These are phyloP conservation scores for Exophiala oligosperma DNA, from an alignment of 2,329 filamentous ascomycete species.

Conservation along the genomic window DNA sequence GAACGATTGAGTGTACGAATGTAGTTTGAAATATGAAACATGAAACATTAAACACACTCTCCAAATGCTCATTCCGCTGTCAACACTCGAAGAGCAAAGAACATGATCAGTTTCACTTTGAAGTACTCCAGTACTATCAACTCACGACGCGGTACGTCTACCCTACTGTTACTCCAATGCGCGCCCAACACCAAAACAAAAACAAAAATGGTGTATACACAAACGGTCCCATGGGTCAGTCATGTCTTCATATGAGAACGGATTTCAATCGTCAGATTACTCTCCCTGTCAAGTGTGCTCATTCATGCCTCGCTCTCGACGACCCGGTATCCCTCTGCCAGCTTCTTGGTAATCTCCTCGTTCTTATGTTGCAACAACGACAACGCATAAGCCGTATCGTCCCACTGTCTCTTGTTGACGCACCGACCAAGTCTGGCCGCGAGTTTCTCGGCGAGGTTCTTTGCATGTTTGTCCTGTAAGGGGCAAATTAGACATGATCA, in stretches of 20 bases:
- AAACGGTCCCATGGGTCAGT: neutral
- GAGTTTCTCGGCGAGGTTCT: conserved; percentile 88
- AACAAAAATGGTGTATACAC: too few relatives aligned
- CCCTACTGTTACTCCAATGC: too few relatives aligned
- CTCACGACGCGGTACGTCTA: too few relatives aligned
- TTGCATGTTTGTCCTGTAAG: conserved; percentile 88
- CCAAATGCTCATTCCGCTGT: too few relatives aligned
- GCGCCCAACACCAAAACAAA: too few relatives aligned
- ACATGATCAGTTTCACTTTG: too few relatives aligned
- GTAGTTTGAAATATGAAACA: too few relatives aligned
- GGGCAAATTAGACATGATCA: neutral
- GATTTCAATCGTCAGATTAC: neutral
- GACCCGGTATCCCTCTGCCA: conserved; percentile 56
- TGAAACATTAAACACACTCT: too few relatives aligned
- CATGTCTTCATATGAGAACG: neutral
- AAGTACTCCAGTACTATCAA: too few relatives aligned
- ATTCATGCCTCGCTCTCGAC: conserved; percentile 61
- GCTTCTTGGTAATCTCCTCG: conserved; percentile 46
- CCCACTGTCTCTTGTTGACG: conserved; percentile 94
- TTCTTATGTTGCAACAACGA: conserved; percentile 75
- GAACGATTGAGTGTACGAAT: too few relatives aligned
- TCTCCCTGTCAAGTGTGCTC: too few relatives aligned
- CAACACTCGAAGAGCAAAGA: too few relatives aligned
- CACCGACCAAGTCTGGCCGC: conserved; percentile 82
- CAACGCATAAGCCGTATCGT: conserved; percentile 90